A percentile compares a stretch with the other conserved stretches of the same genome.
phyloP scores from a whole-genome alignment of 768 basidiomycete species.

The Mycena albidolilacea region DNA sequence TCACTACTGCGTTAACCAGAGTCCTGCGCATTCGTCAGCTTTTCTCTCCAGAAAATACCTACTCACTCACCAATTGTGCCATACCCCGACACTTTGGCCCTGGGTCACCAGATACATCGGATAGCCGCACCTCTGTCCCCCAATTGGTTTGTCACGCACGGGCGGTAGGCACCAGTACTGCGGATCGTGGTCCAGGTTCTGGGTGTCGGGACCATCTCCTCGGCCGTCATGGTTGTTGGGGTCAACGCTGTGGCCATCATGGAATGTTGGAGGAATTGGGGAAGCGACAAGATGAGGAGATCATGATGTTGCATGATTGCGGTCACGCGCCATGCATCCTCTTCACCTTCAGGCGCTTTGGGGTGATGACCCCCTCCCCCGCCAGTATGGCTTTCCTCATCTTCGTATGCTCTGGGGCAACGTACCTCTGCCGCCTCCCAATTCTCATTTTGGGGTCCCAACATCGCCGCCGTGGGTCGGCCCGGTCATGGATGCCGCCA shows the following conservation, averaged over 20 bases:
- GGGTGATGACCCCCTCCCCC: too few species aligned
- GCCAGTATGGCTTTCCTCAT: neutral
- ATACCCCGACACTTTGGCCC: too few species aligned
- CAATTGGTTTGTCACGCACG: too few species aligned
- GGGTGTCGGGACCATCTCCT: constrained; percentile 8
- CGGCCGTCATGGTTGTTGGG: neutral
- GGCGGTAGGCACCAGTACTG: neutral
- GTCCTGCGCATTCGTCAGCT: too few species aligned
- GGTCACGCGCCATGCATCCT: neutral
- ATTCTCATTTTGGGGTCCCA: neutral
- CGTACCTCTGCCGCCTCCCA: neutral
- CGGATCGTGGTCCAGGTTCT: neutral
- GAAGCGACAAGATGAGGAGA: neutral
- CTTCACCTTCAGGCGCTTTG: too few species aligned
- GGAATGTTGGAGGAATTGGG: neutral
- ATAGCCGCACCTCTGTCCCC: too few species aligned
- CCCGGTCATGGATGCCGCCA: neutral
- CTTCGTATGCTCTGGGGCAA: neutral
- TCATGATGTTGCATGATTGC: neutral
- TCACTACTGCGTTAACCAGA: too few species aligned
- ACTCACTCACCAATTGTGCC: too few species aligned
- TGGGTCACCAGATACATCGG: too few species aligned
- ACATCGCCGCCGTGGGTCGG: neutral
- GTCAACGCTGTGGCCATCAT: too few species aligned
- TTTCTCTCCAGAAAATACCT: too few species aligned